Base-by-base conservation (phyloP, 2,329 filamentous ascomycete species). In the Fusarium algeriense region DNA sequence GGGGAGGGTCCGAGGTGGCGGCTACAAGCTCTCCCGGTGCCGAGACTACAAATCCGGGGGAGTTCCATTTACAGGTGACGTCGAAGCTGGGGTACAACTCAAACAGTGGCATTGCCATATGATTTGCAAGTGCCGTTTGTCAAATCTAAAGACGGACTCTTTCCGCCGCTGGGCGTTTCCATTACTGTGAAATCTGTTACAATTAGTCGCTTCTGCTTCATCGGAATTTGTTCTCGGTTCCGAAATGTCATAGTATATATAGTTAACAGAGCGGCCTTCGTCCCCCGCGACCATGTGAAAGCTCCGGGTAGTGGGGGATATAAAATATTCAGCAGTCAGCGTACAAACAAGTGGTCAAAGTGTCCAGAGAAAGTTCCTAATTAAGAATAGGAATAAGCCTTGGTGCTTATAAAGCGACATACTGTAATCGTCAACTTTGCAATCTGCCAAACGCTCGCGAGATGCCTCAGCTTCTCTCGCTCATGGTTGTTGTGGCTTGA, bases 1-100 rank as follows among this genome's bases (percentile, higher is more conserved):
- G 77, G 77, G 75, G 67, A 54, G 61, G 49, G 66, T 67, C 74
- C 70, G 64, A 75, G 58, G 74, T 75, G 74, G 74, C 67, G 73
- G 74, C 58, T 57, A 60, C 61, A 61, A 62, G 55, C 56, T 46
- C 49, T 43, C 56, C 56, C 65, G 67, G 67, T 65, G 64, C 74
- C 74, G 74, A 76, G 49, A 71, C 69, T 50, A 66, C 59, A 37
- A 70, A 71, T 71, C 69, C 69, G 64, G 69, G 67, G 68, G 49
- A 55, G 35, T 32, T 32, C 8, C 30, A 30, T 30, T 55, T 19
- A 45, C 44, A 64, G 50, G 68, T 71, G 69, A 71, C 69, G 68
- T 71, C 60, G 60, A 54, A 45, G 7, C 17, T 35, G 7, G 57
- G 53, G 50, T 69, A 70, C 67, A 65, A 54, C 43, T 14, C 10